These are phyloP conservation scores for Metarhizium sp. DNA, from an alignment of 2,329 filamentous ascomycete species.

Conservation along the genomic window DNA sequence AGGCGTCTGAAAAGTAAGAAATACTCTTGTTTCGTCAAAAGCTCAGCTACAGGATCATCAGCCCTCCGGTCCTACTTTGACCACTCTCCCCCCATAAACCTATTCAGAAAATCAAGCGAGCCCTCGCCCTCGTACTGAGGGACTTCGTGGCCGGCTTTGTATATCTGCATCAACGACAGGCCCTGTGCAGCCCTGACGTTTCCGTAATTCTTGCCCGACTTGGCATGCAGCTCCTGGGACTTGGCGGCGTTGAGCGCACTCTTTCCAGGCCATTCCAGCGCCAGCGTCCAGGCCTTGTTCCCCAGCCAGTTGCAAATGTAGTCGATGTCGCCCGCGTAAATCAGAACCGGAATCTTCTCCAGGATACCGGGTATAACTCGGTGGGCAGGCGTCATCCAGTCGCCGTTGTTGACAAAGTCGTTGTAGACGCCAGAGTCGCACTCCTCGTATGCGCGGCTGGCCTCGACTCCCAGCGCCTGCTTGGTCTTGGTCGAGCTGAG, in stretches of 20 bases:
- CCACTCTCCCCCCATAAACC: constrained; percentile 54
- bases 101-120: constrained; percentile 85
- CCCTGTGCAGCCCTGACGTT: constrained; percentile 83
- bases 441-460: constrained; percentile 68
- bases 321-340: constrained; percentile 85
- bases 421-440: constrained; percentile 98
- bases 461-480: constrained; percentile 80
- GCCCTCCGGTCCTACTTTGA: not conserved
- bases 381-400: constrained; percentile 98
- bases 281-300: constrained; percentile 89
- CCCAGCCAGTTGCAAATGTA: constrained; percentile 97
- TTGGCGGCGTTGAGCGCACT: constrained; percentile 65
- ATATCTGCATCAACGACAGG: constrained; percentile 87
- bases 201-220: constrained; percentile 40
- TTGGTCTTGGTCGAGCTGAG: constrained; percentile 77
- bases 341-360: constrained; percentile 82
- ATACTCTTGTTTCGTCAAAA: no score
- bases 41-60: no score
- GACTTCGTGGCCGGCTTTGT: constrained; percentile 90
- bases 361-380: constrained; percentile 76
- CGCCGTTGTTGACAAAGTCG: constrained; percentile 76
- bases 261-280: constrained; percentile 86
- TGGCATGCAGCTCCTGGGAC: constrained; percentile 58
- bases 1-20: no score
- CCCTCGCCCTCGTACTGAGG: constrained; percentile 88